Percentiles rank a stretch among this genome's conserved stretches.
phyloP scores from a whole-genome alignment of 2,329 filamentous ascomycete genomes.

The Fusarium metavorans region DNA sequence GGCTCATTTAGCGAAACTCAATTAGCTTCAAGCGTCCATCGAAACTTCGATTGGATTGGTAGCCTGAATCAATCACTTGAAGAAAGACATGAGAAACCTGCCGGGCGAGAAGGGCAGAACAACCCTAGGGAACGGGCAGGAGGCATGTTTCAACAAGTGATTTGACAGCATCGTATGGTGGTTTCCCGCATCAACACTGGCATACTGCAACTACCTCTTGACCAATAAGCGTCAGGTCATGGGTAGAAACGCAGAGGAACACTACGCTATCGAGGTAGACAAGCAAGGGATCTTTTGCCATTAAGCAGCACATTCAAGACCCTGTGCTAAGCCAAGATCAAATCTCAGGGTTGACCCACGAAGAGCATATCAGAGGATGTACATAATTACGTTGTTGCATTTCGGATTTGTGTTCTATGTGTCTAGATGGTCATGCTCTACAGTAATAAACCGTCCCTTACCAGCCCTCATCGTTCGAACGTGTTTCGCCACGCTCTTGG shows the following conservation, averaged over 20 bases:
- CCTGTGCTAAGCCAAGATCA: slow-evolving; percentile 46
- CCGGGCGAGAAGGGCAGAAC: slow-evolving; percentile 35
- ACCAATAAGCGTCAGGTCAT: slow-evolving; percentile 52
- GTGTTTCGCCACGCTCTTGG: slow-evolving; percentile 60
- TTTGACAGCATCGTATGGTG: slow-evolving; percentile 46
- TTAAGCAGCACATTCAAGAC: slow-evolving; percentile 35
- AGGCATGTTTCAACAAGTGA: slow-evolving; percentile 40
- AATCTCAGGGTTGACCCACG: background rate
- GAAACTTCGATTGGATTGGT: slow-evolving; percentile 50
- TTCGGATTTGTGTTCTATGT: slow-evolving; percentile 15
- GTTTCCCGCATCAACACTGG: slow-evolving; percentile 54
- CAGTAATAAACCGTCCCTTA: slow-evolving; percentile 61
- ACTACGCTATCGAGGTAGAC: slow-evolving; percentile 42
- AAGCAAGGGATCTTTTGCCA: slow-evolving; percentile 30
- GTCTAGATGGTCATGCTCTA: slow-evolving; percentile 56
- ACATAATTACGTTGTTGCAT: background rate
- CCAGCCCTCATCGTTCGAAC: slow-evolving; percentile 61
- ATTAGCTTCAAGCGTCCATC: slow-evolving; percentile 51
- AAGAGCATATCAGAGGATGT: background rate
- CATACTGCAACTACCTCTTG: slow-evolving; percentile 53
- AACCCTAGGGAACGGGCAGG: background rate
- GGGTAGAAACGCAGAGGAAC: slow-evolving; percentile 56
- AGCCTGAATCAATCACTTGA: slow-evolving; percentile 50
- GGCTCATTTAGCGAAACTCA: slow-evolving; percentile 50
- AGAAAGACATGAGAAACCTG: slow-evolving; percentile 37